Evolutionary conservation across 345 rosid species (phyloP).

Genomic region (Diplotaxis tenuifolia): DNA sequence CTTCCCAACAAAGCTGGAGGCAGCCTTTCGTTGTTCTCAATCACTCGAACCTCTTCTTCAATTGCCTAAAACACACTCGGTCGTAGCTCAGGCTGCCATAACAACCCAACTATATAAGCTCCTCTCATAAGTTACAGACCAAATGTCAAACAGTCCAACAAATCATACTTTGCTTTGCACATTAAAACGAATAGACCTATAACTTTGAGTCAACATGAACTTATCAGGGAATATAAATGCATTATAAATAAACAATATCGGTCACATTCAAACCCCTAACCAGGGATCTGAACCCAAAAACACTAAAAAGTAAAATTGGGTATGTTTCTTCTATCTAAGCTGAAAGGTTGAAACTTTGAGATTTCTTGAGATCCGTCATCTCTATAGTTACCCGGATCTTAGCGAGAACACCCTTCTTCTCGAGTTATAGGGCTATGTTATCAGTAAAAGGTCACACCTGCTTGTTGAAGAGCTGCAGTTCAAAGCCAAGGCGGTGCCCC

Average conservation of each 20-base stretch:
- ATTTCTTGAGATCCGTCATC: background rate
- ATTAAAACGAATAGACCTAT: background rate
- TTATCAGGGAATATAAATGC: background rate
- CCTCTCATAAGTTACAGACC: background rate
- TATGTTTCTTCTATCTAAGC: background rate
- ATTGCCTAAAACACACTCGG: conserved; percentile 99
- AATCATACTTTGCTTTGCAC: background rate
- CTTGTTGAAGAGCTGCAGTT: too few species aligned
- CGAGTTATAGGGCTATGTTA: too few species aligned
- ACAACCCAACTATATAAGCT: background rate
- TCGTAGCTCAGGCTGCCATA: conserved; percentile 86
- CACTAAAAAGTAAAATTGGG: conserved; percentile 15
- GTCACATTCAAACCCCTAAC: background rate
- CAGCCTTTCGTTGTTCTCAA: conserved; percentile 72
- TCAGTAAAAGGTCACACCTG: too few species aligned
- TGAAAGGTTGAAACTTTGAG: too few species aligned
- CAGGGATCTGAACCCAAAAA: conserved; percentile 8
- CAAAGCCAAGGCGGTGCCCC: too few species aligned
- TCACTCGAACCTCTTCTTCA: conserved; percentile 89
- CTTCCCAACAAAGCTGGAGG: conserved; percentile 96
- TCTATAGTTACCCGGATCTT: conserved; percentile 83
- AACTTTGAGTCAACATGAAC: background rate
- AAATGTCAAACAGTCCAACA: background rate
- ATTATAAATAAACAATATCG: background rate
- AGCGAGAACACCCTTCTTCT: too few species aligned